phyloP scores from a whole-genome alignment of 495 filamentous ascomycete species.

The Poronia punctata region DNA sequence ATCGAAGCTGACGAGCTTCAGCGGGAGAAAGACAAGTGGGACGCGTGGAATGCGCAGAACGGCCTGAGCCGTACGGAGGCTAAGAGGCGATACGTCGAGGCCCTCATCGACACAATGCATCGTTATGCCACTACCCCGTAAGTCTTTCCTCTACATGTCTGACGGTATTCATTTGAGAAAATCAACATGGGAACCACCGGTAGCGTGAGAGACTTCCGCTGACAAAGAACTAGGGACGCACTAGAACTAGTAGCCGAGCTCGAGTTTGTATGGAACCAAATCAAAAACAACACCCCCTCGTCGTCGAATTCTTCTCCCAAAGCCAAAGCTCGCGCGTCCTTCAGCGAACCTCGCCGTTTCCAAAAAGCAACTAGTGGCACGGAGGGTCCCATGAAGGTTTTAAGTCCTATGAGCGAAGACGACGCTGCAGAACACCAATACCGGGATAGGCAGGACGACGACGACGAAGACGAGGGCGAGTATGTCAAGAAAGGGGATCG shows the following conservation, averaged over 20 bases:
- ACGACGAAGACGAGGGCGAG: slow-evolving; percentile 43
- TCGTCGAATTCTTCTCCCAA: slow-evolving; percentile 49
- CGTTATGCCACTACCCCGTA: slow-evolving; percentile 74
- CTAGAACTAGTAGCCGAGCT: slow-evolving; percentile 86
- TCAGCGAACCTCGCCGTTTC: slow-evolving; percentile 35
- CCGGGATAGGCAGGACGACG: slow-evolving; percentile 28
- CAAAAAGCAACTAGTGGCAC: slow-evolving; percentile 38
- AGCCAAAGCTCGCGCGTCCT: slow-evolving; percentile 24
- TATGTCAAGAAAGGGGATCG: slow-evolving; percentile 41
- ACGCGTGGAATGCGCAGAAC: slow-evolving; percentile 85
- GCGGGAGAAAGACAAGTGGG: slow-evolving; percentile 62
- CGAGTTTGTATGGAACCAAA: slow-evolving; percentile 98
- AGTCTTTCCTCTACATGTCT: slow-evolving; percentile 14
- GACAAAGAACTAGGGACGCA: slow-evolving; percentile 50
- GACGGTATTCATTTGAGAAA: background rate
- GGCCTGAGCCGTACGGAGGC: slow-evolving; percentile 81
- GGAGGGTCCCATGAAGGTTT: slow-evolving; percentile 55
- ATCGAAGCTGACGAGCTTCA: slow-evolving; percentile 37
- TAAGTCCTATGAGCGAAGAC: slow-evolving; percentile 75
- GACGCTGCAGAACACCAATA: slow-evolving; percentile 56
- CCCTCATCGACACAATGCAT: slow-evolving; percentile 95
- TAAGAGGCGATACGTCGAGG: slow-evolving; percentile 87
- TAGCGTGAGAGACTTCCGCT: background rate
- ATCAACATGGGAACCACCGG: slow-evolving; percentile 1
- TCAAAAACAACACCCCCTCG: slow-evolving; percentile 72